phyloP scores from a whole-genome alignment of 1,284 basidiomycete genomes.

The Trichosporon sp. region DNA sequence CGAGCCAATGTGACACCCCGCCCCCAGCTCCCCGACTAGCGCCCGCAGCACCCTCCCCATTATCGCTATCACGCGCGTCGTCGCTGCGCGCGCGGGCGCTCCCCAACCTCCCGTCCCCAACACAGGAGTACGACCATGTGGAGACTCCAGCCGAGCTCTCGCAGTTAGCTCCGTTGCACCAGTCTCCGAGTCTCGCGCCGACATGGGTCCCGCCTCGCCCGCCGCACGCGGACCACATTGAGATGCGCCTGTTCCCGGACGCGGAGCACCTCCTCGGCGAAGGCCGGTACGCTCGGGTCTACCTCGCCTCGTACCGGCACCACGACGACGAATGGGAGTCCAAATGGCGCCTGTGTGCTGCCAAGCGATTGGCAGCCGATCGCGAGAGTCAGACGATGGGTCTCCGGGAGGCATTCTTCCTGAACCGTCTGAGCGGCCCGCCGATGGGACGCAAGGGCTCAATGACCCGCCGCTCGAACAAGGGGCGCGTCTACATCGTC shows the following conservation, averaged over 20 bases:
- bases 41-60: conserved; percentile 40
- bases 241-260: conserved; percentile 46
- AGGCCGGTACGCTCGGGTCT: conserved; percentile 58
- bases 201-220: conserved; percentile 47
- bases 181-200: conserved; percentile 43
- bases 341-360: conserved; percentile 57
- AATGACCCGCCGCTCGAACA: conserved; percentile 23
- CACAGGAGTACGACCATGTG: conserved; percentile 18
- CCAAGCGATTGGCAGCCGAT: conserved; percentile 57
- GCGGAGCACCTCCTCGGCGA: conserved; percentile 55
- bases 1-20: conserved; percentile 37
- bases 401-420: conserved; percentile 59
- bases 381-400: conserved; percentile 58
- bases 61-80: conserved; percentile 47
- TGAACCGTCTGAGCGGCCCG: conserved; percentile 49
- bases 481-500: conserved; percentile 45
- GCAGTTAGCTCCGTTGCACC: conserved; percentile 44
- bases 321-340: conserved; percentile 18
- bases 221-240: conserved; percentile 41
- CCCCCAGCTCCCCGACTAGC: conserved; percentile 38
- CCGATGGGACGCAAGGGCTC: conserved; percentile 27
- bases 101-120: conserved; percentile 30
- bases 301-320: conserved; percentile 53
- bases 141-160: conserved; percentile 20
- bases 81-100: conserved; percentile 35